Conservation (phyloP, 2,329 filamentous ascomycete genomes). For the Xylaria sp. region DNA sequence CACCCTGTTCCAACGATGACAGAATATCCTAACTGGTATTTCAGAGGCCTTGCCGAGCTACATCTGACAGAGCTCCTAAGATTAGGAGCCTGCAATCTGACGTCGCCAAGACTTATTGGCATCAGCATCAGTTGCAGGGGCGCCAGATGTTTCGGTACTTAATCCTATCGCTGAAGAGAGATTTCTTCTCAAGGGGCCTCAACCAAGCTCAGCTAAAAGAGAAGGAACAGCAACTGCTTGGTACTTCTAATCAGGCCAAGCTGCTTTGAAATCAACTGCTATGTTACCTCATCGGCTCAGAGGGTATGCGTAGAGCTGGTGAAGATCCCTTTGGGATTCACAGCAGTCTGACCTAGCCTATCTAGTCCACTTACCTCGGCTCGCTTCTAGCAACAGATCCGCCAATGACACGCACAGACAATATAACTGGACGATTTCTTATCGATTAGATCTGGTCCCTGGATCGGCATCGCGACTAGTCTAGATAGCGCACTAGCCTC, state of each 20-base stretch:
- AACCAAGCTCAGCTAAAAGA: no score
- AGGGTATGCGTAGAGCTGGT: background rate
- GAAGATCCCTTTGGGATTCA: background rate
- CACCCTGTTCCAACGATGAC: background rate
- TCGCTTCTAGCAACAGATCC: background rate
- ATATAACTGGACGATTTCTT: slow-evolving; percentile 23
- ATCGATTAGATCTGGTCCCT: slow-evolving; percentile 33
- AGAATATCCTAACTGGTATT: background rate
- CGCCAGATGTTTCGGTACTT: no score
- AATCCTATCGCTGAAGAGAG: no score
- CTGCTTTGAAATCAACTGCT: no score
- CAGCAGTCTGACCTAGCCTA: background rate
- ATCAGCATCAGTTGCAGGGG: background rate
- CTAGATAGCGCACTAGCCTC: background rate
- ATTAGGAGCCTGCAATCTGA: background rate
- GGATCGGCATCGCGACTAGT: slow-evolving; percentile 12
- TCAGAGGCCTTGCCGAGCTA: background rate
- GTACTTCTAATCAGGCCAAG: no score
- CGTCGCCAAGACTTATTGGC: background rate
- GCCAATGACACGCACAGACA: background rate
- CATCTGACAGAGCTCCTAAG: background rate
- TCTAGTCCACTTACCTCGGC: slow-evolving; percentile 31
- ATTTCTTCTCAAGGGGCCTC: no score
- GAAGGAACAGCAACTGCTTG: no score
- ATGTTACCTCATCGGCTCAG: background rate